Evolutionary conservation across 108 stramenopile genomes (phyloP).

Genomic region (Skeletonema potamos): DNA sequence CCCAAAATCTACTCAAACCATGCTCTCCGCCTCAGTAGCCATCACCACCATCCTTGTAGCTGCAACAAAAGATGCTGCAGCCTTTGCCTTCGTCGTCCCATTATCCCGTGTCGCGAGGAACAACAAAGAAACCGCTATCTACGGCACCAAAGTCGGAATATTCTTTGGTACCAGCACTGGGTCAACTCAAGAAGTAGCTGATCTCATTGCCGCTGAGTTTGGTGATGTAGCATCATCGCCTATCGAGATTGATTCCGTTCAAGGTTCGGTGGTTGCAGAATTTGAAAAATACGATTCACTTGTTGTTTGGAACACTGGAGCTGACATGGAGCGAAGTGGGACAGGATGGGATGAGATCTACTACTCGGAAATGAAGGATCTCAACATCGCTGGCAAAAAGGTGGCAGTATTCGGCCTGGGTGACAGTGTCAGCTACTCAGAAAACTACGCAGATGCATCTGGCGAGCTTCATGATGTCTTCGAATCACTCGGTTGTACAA

Average conservation of each 20-base stretch:
- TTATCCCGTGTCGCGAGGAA: neutral
- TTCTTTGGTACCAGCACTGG: conserved; percentile 85
- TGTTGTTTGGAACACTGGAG: conserved; percentile 80
- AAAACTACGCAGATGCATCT: conserved; percentile 88
- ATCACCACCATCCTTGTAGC: neutral
- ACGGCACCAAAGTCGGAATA: conserved; percentile 58
- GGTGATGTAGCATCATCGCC: conserved; percentile 72
- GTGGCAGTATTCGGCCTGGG: conserved; percentile 90
- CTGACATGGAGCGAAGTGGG: conserved; percentile 80
- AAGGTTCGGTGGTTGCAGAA: conserved; percentile 52
- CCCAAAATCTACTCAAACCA: no score
- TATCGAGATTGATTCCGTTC: conserved; percentile 74
- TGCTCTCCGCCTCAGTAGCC: neutral
- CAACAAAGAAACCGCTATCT: neutral
- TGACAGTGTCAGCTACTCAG: conserved; percentile 72
- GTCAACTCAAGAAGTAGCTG: conserved; percentile 69
- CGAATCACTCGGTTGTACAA: conserved; percentile 69
- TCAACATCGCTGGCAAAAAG: conserved; percentile 69
- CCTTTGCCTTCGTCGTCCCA: neutral
- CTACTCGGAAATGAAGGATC: conserved; percentile 59
- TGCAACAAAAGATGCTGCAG: neutral
- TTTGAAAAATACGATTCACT: conserved; percentile 75
- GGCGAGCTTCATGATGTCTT: conserved; percentile 91
- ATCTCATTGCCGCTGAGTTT: conserved; percentile 62
- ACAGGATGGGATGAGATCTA: conserved; percentile 93